These are phyloP conservation scores for Furcasterigmium sp. DNA, from an alignment of 2,329 filamentous ascomycete genomes.

Conservation along the genomic window DNA sequence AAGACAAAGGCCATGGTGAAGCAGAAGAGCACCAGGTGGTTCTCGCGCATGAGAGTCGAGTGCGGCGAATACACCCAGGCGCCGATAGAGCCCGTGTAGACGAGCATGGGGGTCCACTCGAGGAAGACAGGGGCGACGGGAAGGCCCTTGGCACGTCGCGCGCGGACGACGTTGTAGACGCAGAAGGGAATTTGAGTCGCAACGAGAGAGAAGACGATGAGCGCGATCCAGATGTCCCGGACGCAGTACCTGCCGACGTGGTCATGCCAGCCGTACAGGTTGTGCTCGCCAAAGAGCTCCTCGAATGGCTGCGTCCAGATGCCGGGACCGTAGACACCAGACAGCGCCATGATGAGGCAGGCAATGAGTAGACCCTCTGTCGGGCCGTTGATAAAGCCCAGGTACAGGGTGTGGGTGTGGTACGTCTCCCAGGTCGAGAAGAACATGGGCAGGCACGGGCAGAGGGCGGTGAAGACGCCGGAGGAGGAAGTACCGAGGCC, in stretches of 20 bases:
- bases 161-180: constrained; percentile 76
- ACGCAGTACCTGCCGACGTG: constrained; percentile 69
- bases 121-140: constrained; percentile 79
- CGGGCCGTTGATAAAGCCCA: constrained; percentile 94
- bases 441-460: constrained; percentile 95
- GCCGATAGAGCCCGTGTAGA: constrained; percentile 70
- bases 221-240: constrained; percentile 79
- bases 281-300: constrained; percentile 57
- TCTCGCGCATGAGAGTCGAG: constrained; percentile 73
- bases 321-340: constrained; percentile 80
- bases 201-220: constrained; percentile 62
- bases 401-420: constrained; percentile 93
- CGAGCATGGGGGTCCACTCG: constrained; percentile 87
- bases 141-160: constrained; percentile 65
- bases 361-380: constrained; percentile 93
- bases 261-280: constrained; percentile 46
- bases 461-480: constrained; percentile 85
- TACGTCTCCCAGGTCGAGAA: constrained; percentile 99
- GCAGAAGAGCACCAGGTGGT: constrained; percentile 89
- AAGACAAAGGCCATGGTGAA: constrained; percentile 95
- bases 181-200: constrained; percentile 81
- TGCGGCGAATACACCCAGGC: constrained; percentile 89
- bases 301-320: constrained; percentile 79
- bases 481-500: constrained; percentile 78
- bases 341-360: constrained; percentile 77